A percentile compares a stretch with the other conserved stretches of the same genome.
Evolutionary conservation across 2,329 filamentous ascomycete genomes (phyloP).

Genomic region (Clarireedia homoeocarpa): DNA sequence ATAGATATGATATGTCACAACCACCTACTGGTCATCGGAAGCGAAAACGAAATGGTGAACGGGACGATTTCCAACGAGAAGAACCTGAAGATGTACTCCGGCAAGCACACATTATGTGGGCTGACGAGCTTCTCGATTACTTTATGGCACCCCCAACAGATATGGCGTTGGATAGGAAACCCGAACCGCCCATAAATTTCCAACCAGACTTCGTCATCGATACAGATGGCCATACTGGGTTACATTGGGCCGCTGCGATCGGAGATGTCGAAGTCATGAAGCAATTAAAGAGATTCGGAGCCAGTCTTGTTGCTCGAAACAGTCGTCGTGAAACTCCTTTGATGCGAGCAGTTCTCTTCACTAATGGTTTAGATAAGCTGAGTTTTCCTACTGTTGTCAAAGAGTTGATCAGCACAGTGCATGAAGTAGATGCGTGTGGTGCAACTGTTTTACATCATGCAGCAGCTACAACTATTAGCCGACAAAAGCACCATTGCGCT

Average conservation of each 20-base stretch:
- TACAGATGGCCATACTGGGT: slow-evolving; percentile 80
- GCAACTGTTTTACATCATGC: slow-evolving; percentile 93
- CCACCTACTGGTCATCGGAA: slow-evolving; percentile 58
- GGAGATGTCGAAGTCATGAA: slow-evolving; percentile 88
- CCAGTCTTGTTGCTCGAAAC: slow-evolving; percentile 64
- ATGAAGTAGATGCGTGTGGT: slow-evolving; percentile 69
- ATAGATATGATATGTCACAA: slow-evolving; percentile 64
- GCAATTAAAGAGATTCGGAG: slow-evolving; percentile 74
- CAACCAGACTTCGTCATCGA: slow-evolving; percentile 91
- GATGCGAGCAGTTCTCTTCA: slow-evolving; percentile 91
- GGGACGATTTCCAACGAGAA: slow-evolving; percentile 53
- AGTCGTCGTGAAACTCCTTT: slow-evolving; percentile 78
- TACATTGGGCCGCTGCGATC: slow-evolving; percentile 98
- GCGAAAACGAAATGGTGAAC: slow-evolving; percentile 56
- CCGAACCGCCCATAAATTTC: slow-evolving; percentile 77
- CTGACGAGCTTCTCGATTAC: slow-evolving; percentile 90
- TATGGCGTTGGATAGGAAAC: slow-evolving; percentile 57
- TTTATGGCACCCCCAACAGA: slow-evolving; percentile 64
- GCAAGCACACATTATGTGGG: slow-evolving; percentile 83
- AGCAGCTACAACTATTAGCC: slow-evolving; percentile 75
- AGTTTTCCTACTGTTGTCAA: slow-evolving; percentile 81
- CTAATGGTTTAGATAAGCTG: slow-evolving; percentile 91
- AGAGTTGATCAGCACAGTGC: slow-evolving; percentile 75
- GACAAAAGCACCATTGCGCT: slow-evolving; percentile 78
- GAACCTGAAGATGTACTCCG: slow-evolving; percentile 52